Evolutionary conservation across 2,329 filamentous ascomycete genomes (phyloP).

Genomic region (Colletotrichum lini): DNA sequence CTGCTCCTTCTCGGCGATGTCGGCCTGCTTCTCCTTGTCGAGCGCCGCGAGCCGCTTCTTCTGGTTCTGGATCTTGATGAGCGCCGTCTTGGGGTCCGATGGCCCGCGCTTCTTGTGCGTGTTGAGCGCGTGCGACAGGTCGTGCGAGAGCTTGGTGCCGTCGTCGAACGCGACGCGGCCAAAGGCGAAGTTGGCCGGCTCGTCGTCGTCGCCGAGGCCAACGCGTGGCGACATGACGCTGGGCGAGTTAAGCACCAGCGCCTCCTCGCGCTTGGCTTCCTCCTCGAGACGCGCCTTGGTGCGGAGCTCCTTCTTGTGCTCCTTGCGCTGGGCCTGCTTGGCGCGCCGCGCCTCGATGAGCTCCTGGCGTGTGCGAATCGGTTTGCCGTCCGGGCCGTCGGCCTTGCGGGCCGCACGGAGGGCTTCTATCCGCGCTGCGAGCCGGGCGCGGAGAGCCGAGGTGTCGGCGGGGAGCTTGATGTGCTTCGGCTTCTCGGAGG

Average conservation of each 20-base stretch:
- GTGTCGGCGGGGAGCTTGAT: conserved; percentile 79
- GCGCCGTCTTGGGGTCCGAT: conserved; percentile 86
- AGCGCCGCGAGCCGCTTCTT: conserved; percentile 83
- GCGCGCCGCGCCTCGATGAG: conserved; percentile 89
- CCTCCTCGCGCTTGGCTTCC: conserved; percentile 75
- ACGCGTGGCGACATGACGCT: conserved; percentile 70
- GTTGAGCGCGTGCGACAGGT: conserved; percentile 72
- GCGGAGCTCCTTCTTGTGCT: conserved; percentile 89
- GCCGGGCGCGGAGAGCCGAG: conserved; percentile 81
- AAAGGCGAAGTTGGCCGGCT: conserved; percentile 81
- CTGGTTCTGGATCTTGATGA: conserved; percentile 90
- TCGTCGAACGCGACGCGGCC: conserved; percentile 93
- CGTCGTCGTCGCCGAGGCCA: conserved; percentile 57
- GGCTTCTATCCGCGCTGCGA: conserved; percentile 87
- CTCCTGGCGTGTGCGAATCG: conserved; percentile 89
- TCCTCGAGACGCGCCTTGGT: conserved; percentile 85
- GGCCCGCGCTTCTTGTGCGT: conserved; percentile 81
- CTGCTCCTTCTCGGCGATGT: conserved; percentile 92
- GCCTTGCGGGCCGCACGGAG: conserved; percentile 90
- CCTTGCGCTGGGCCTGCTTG: conserved; percentile 89
- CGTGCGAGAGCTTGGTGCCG: conserved; percentile 83
- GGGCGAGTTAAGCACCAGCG: conserved; percentile 74
- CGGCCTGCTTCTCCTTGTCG: conserved; percentile 84
- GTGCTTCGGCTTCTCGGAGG: conserved; percentile 74
- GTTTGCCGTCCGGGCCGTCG: conserved; percentile 84